phyloP scores from a whole-genome alignment of 2,329 filamentous ascomycete species.

The Corinectria fuckeliana region DNA sequence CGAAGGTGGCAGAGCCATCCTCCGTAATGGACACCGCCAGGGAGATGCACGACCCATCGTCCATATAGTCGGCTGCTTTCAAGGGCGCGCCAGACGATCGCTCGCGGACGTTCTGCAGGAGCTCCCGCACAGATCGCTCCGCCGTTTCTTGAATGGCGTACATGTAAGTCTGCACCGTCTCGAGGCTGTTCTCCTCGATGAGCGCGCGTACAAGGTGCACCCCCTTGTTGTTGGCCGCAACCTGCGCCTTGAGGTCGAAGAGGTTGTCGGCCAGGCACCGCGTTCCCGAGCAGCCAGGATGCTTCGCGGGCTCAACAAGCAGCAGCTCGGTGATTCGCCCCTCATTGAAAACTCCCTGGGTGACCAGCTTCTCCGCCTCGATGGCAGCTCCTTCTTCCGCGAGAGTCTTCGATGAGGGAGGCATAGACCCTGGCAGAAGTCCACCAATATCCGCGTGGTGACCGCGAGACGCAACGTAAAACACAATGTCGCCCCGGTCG shows the following conservation, averaged over 20 bases:
- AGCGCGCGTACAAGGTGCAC: constrained; percentile 75
- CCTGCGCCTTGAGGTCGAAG: constrained; percentile 85
- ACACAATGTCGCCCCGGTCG: constrained; percentile 42
- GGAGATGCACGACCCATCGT: constrained; percentile 81
- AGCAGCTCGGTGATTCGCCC: constrained; percentile 74
- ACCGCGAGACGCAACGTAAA: constrained; percentile 39
- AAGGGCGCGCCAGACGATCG: constrained; percentile 31
- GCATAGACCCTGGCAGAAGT: constrained; percentile 83
- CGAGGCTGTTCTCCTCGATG: constrained; percentile 75
- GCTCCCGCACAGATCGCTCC: constrained; percentile 35
- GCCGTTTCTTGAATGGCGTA: constrained; percentile 50
- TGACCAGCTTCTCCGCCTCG: constrained; percentile 74
- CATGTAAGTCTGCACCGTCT: constrained; percentile 70
- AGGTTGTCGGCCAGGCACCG: constrained; percentile 82
- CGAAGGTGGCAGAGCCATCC: constrained; percentile 76
- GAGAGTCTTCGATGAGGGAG: constrained; percentile 71
- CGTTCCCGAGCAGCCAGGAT: constrained; percentile 79
- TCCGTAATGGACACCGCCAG: constrained; percentile 78
- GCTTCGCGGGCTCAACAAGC: constrained; percentile 74
- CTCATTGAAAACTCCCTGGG: constrained; percentile 80
- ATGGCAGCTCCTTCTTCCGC: constrained; percentile 71
- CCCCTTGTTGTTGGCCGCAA: constrained; percentile 86
- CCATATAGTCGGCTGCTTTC: constrained; percentile 68
- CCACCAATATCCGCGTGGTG: constrained; percentile 67
- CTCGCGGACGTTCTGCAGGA: constrained; percentile 25